phyloP scores from a whole-genome alignment of 163 green algal species.

The Chlamydomonas reinhardtii region DNA sequence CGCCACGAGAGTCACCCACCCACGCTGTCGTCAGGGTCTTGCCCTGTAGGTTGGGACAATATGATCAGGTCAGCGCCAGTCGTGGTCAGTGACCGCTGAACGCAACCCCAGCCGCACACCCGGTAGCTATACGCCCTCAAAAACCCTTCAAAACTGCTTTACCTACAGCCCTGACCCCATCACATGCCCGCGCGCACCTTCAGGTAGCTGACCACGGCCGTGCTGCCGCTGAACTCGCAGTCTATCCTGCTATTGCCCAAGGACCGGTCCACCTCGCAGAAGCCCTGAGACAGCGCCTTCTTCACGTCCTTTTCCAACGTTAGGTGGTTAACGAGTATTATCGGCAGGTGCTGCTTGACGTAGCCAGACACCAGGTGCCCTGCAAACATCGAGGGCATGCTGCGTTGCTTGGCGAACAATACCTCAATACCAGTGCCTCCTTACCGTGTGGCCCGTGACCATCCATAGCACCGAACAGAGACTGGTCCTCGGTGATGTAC shows the following conservation, averaged over 20 bases:
- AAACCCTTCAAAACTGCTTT: no score
- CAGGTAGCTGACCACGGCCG: slow-evolving; percentile 77
- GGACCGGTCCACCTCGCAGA: slow-evolving; percentile 78
- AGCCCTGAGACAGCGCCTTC: slow-evolving; percentile 65
- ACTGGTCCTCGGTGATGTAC: slow-evolving; percentile 78
- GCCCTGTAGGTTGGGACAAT: slow-evolving; percentile 50
- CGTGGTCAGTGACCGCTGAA: no score
- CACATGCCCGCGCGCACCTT: slow-evolving; percentile 50
- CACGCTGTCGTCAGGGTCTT: slow-evolving; percentile 82
- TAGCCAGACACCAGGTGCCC: slow-evolving; percentile 82
- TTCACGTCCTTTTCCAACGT: slow-evolving; percentile 67
- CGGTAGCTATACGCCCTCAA: no score
- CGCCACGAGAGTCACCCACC: slow-evolving; percentile 92
- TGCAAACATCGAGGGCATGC: slow-evolving; percentile 39
- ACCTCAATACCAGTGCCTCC: background rate
- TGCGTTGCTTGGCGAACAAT: background rate
- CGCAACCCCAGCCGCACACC: no score
- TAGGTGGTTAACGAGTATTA: slow-evolving; percentile 80
- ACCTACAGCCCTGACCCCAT: no score
- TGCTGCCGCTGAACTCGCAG: slow-evolving; percentile 86
- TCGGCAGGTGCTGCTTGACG: slow-evolving; percentile 83
- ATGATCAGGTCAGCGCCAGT: no score
- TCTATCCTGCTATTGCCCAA: slow-evolving; percentile 73
- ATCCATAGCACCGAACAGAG: slow-evolving; percentile 84
- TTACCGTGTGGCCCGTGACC: slow-evolving; percentile 86